Base-by-base conservation (phyloP, 1,284 basidiomycete species). In the Irpex lacteus region DNA sequence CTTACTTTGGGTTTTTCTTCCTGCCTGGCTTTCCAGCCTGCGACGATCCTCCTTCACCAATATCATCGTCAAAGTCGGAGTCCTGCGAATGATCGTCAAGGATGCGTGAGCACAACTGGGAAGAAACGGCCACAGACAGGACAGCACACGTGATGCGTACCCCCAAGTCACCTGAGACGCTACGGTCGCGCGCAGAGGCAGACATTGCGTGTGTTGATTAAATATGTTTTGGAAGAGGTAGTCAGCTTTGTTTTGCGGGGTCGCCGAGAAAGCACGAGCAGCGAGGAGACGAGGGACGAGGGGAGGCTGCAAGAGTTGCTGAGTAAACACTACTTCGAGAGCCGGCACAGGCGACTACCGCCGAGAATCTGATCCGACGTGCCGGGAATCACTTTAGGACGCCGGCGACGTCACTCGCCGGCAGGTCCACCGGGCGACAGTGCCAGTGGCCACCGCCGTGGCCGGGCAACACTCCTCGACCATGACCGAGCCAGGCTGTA, bases 1-100 rank as follows among this genome's bases (percentile, higher is more conserved):
- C 84, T 67, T 70, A 91, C 90, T 92, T 92, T 70, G 91, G 90
- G 70, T 93, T 93, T 81, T 93, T 93, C 85, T 92, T 93, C 67
- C 90, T 81, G 18, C 91, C 91, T 52, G 90, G 91, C 70, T 88
- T 92, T 18, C 87, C 85, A 56, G 86, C 69, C 15, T 69, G 63
- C 37, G 71, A 54, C 11, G 84, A 26, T 74, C 78, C 50, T 58
- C 69, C 60, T 15, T 63, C 60, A 7, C 65, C 66, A 37, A 60
- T 68, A 36, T 72, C 67, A 49, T 68, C 76, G 44, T 85, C 84
- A 4, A 78, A 70, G 67, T 91, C 90, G 26, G 88, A 88, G 67
- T 90, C 85, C 82, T 87, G 63, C 36, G 50, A 52, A n/a, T 44
- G 40, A 44, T 44, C 60, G 57, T 38, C 55, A 60, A 62, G 13